Conservation (phyloP, 306 rosid species). For the Citrullus colocynthis region DNA sequence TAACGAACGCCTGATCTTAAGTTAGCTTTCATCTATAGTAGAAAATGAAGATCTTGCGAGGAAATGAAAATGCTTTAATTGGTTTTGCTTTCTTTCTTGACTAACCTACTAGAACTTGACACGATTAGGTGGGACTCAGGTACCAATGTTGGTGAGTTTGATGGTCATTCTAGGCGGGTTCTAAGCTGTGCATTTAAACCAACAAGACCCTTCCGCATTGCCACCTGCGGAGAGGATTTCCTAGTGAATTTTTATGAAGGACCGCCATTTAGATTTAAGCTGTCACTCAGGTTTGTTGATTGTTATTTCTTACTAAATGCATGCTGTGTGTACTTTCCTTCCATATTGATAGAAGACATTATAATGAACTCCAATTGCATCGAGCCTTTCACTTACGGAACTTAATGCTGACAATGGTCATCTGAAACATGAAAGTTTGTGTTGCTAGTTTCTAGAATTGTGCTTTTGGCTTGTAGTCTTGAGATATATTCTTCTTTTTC, state of each 20-base stretch:
- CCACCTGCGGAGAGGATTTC: constrained; percentile 87
- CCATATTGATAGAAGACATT: not conserved
- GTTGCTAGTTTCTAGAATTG: not conserved
- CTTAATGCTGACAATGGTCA: not conserved
- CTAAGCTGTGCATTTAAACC: constrained; percentile 93
- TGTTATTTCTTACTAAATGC: not conserved
- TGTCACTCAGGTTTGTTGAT: constrained; percentile 52
- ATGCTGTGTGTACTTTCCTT: not conserved
- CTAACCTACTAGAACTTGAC: not conserved
- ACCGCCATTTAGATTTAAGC: constrained; percentile 88
- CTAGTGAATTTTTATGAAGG: constrained; percentile 90
- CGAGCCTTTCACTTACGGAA: not conserved
- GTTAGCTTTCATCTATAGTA: not conserved
- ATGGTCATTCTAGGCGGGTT: constrained; percentile 86
- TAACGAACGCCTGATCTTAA: not conserved
- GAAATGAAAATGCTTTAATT: not conserved
- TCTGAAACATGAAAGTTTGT: not conserved
- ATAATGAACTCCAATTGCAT: not conserved
- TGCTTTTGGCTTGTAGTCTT: not conserved
- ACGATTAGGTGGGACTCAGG: constrained; percentile 83
- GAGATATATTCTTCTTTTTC: not conserved
- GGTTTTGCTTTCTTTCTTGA: not conserved
- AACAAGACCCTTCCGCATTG: constrained; percentile 80
- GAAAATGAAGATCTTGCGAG: not conserved
- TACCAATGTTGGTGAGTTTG: constrained; percentile 90